Evolutionary conservation across 768 basidiomycete genomes (phyloP).

Genomic region (Phylloporus sp.): DNA sequence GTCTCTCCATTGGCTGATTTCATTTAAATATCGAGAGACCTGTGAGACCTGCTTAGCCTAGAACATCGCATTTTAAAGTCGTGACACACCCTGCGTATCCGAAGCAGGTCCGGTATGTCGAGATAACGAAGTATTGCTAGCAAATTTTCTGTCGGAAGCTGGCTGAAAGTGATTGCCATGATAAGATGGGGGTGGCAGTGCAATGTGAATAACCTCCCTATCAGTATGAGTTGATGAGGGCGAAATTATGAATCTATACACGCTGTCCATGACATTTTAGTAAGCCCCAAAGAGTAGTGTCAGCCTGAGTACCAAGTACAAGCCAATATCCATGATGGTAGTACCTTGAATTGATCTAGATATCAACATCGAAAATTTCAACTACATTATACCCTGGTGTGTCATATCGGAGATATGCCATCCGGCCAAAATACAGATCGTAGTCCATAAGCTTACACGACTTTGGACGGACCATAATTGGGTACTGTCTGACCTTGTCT

Average conservation of each 20-base stretch:
- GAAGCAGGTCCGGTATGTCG: too few species aligned
- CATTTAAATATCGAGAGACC: neutral
- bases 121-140: neutral
- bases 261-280: too few species aligned
- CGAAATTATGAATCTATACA: too few species aligned
- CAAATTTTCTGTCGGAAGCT: neutral
- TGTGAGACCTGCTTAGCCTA: neutral
- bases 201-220: too few species aligned
- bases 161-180: too few species aligned
- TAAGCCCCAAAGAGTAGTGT: too few species aligned
- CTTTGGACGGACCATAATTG: neutral
- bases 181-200: too few species aligned
- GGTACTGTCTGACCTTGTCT: conserved; percentile 4
- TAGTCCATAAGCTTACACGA: conserved; percentile 10
- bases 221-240: too few species aligned
- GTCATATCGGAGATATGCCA: conserved; percentile 7
- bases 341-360: neutral
- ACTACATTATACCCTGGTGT: conserved; percentile 2
- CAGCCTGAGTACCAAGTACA: too few species aligned
- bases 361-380: conserved; percentile 15
- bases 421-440: conserved; percentile 18
- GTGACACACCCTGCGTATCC: too few species aligned
- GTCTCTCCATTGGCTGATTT: conserved; percentile 1
- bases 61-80: too few species aligned
- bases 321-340: too few species aligned